phyloP scores from a whole-genome alignment of 768 basidiomycete genomes.

The Lactarius pseudohatsudake region DNA sequence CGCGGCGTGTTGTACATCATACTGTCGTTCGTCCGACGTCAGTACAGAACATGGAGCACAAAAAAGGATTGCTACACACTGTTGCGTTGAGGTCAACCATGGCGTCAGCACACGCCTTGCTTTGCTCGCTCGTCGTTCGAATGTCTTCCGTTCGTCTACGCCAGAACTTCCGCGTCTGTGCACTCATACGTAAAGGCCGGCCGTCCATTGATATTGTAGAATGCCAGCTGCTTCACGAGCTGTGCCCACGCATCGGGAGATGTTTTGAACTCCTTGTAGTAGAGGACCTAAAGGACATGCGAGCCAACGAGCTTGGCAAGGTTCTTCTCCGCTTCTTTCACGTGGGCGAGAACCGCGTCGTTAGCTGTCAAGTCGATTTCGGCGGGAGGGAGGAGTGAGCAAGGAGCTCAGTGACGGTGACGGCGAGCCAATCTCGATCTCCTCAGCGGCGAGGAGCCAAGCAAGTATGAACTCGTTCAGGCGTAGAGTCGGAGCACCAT shows the following conservation, averaged over 20 bases:
- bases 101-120: conserved; percentile 82
- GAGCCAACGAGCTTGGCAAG: conserved; percentile 50
- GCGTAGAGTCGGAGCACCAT: conserved; percentile 92
- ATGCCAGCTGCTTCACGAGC: conserved; percentile 94
- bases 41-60: background rate
- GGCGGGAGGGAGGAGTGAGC: conserved; percentile 41
- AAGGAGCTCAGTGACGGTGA: background rate
- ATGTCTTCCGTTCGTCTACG: conserved; percentile 95
- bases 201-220: conserved; percentile 74
- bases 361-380: conserved; percentile 76
- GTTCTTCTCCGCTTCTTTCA: conserved; percentile 58
- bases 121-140: conserved; percentile 80
- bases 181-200: conserved; percentile 88
- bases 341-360: conserved; percentile 46
- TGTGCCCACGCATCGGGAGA: conserved; percentile 96
- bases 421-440: conserved; percentile 68
- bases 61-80: conserved; percentile 39
- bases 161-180: conserved; percentile 90
- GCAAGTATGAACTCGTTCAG: conserved; percentile 83
- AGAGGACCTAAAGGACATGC: conserved; percentile 40
- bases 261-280: conserved; percentile 52
- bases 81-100: conserved; percentile 64
- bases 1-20: no score
- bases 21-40: background rate
- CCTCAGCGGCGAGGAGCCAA: conserved; percentile 73